Evolutionary conservation across 148 eudicot genomes (phyloP).

Genomic region (Beta vulgaris): DNA sequence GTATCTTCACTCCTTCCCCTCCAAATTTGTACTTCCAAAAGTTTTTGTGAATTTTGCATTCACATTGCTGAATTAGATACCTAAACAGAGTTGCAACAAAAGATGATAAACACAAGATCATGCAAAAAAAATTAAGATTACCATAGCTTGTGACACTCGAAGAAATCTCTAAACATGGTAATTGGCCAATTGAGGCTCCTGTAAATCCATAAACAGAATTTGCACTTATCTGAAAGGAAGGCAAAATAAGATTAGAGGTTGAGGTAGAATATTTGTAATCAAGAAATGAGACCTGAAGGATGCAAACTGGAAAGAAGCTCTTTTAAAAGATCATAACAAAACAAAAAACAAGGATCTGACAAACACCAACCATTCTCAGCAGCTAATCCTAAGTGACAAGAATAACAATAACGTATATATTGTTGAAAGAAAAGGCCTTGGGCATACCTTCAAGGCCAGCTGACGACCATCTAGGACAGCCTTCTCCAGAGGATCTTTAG

Average conservation of each 20-base stretch:
- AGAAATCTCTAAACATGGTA: slow-evolving; percentile 96
- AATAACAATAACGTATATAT: slow-evolving; percentile 5
- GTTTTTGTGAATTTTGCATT: not conserved
- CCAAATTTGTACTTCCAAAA: not conserved
- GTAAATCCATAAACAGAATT: slow-evolving; percentile 99
- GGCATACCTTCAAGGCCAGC: slow-evolving; percentile 87
- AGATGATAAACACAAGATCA: slow-evolving; percentile 9
- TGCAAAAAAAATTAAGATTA: slow-evolving; percentile 35
- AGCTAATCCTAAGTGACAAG: not conserved
- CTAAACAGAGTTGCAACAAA: not conserved
- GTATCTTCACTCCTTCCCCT: not conserved
- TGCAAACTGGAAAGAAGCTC: slow-evolving; percentile 2
- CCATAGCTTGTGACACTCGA: slow-evolving; percentile 99
- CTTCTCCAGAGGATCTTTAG: slow-evolving; percentile 94
- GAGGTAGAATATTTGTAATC: not conserved
- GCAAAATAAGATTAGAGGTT: not conserved
- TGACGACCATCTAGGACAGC: slow-evolving; percentile 99
- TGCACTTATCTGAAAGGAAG: slow-evolving; percentile 82
- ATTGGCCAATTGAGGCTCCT: slow-evolving; percentile 93
- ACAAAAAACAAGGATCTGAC: not conserved
- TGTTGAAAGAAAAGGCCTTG: not conserved
- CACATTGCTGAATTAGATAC: not conserved
- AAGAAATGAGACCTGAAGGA: not conserved
- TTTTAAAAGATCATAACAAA: not conserved
- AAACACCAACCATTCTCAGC: not conserved